Evolutionary conservation across 441 rosid genomes (phyloP), one percentile per base, ranked within the genome.

Genomic region (Erysimum pusillum): DNA sequence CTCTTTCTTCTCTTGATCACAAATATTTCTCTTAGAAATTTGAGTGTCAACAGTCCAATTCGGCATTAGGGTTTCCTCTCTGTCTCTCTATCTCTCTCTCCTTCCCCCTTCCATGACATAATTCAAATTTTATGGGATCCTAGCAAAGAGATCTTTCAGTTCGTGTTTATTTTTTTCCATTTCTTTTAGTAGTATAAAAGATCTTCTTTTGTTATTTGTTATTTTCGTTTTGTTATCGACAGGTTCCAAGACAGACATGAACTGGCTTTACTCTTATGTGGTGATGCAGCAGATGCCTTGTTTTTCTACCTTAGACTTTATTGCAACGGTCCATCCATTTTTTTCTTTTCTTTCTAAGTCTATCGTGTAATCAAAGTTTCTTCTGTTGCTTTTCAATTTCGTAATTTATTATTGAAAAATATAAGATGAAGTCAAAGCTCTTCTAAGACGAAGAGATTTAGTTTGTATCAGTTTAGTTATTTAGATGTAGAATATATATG

Each of bases 221-320:
- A 18, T 82, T 74, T 67, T 63, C 12, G 71, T 74, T 56, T 74
- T 48, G 76, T 32, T 56, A 69, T 79, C 28, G 63, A 28, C 93
- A 93, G 98, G 93, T 93, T 83, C 86, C 97, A 64, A 91, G 90
- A 86, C 78, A 83, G 74, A 80, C 87, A 80, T 91, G 82, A 86
- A 77, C 78, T 83, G 87, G 85, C 71, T 69, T 74, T 44, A 60
- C 65, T 63, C 68, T 64, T 78, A 56, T 78, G 80, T 73, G 76
- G 63, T 67, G 73, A 66, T 74, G 71, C 69, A 61, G 64, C 44
- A 64, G 46, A 78, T 74, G 75, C 72, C 63, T 54, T 68, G 58
- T 15, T 72, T 52, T 75, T 38, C 75, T 64, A 81, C 71, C 74
- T 78, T 38, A n/a, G 56, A 63, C 57, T 69, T 57, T 75, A 64